These are phyloP conservation scores for Paraglomus occultum DNA, from an alignment of 192 early-diverging fungal genomes.

Conservation along the genomic window DNA sequence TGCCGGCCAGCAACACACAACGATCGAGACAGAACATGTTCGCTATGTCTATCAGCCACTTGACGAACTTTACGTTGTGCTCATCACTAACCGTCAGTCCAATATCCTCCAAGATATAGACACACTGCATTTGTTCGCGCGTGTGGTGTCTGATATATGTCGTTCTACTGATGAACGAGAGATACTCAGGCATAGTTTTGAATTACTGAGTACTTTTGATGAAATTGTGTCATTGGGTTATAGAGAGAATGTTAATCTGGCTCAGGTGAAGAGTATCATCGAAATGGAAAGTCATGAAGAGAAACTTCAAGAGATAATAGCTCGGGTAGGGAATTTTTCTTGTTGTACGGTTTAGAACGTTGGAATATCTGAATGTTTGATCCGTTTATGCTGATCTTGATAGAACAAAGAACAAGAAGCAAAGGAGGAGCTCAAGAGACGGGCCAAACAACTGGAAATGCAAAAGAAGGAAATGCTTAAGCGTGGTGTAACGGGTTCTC, in stretches of 20 bases:
- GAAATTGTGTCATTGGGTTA: conserved; percentile 92
- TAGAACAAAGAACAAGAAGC: conserved; percentile 96
- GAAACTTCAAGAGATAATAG: conserved; percentile 94
- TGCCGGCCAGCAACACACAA: conserved; percentile 90
- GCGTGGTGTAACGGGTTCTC: conserved; percentile 49
- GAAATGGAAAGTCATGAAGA: conserved; percentile 99
- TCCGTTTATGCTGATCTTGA: conserved; percentile 12
- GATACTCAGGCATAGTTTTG: conserved; percentile 82
- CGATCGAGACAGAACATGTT: conserved; percentile 94
- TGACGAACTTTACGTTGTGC: conserved; percentile 91
- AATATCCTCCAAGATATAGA: conserved; percentile 99
- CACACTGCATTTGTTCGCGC: conserved; percentile 90
- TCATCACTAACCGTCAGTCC: conserved; percentile 95
- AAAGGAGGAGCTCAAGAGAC: conserved; percentile 92
- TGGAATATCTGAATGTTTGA: not conserved
- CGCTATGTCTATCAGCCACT: conserved; percentile 99
- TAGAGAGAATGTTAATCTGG: conserved; percentile 87
- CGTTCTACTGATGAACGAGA: conserved; percentile 82
- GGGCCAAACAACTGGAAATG: conserved; percentile 87
- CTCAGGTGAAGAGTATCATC: conserved; percentile 89
- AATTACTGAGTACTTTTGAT: conserved; percentile 91
- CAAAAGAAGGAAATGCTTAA: conserved; percentile 79
- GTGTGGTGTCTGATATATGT: conserved; percentile 89
- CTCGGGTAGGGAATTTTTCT: conserved; percentile 51
- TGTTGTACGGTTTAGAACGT: not conserved